These are phyloP conservation scores for Haplosporangium gracile DNA, from an alignment of 192 early-diverging fungal genomes.

Conservation along the genomic window DNA sequence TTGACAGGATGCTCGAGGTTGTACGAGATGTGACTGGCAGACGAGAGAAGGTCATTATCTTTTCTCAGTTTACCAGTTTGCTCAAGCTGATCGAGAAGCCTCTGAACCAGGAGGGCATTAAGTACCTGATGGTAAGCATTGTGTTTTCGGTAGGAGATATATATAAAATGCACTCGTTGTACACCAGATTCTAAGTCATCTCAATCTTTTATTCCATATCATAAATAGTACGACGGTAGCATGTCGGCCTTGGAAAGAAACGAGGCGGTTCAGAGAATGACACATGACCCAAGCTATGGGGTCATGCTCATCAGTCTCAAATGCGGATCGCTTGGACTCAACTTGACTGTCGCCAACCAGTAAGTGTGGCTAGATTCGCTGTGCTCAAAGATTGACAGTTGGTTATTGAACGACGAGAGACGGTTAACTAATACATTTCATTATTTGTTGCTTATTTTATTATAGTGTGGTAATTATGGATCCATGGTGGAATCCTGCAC, in stretches of 20 bases:
- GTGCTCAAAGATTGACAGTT: not conserved
- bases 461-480: slow-evolving; percentile 79
- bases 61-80: slow-evolving; percentile 70
- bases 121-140: slow-evolving; percentile 27
- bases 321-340: slow-evolving; percentile 81
- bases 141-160: not conserved
- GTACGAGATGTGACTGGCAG: slow-evolving; percentile 9
- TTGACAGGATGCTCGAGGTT: slow-evolving; percentile 46
- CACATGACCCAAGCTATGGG: slow-evolving; percentile 42
- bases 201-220: not conserved
- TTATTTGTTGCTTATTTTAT: not conserved
- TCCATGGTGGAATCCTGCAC: slow-evolving; percentile 86
- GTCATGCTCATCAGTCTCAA: slow-evolving; percentile 77
- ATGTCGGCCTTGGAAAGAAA: slow-evolving; percentile 58
- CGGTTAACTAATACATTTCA: not conserved
- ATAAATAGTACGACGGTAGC: slow-evolving; percentile 57
- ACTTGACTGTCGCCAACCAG: slow-evolving; percentile 74
- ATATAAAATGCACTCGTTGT: not conserved
- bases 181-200: not conserved
- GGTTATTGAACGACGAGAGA: too few species aligned
- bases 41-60: slow-evolving; percentile 68
- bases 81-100: slow-evolving; percentile 65
- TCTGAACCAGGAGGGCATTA: slow-evolving; percentile 52
- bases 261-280: slow-evolving; percentile 57
- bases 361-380: slow-evolving; percentile 5